Evolutionary conservation across 805 yeast species (phyloP).

Genomic region (Diddensiella caesifluorescens): DNA sequence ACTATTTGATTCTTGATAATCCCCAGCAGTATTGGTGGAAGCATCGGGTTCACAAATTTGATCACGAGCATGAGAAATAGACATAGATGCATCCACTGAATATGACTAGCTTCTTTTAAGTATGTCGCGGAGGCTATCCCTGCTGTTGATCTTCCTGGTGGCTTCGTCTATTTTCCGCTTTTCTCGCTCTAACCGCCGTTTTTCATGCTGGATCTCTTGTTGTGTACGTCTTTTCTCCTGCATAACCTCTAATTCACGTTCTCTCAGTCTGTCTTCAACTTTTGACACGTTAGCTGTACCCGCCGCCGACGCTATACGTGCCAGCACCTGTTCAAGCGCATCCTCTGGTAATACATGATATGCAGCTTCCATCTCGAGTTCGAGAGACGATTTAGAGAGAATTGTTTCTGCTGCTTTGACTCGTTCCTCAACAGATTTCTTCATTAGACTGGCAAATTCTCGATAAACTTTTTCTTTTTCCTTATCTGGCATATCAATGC

Average conservation of each 20-base stretch:
- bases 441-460: slow-evolving; percentile 27
- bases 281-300: not conserved
- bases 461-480: slow-evolving; percentile 38
- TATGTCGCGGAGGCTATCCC: not conserved
- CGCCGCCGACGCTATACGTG: not conserved
- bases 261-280: not conserved
- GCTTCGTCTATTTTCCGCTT: slow-evolving; percentile 6
- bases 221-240: not conserved
- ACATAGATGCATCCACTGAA: not conserved
- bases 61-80: not conserved
- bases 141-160: slow-evolving; percentile 6
- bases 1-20: slow-evolving; percentile 18
- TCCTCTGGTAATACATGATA: slow-evolving; percentile 5
- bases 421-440: slow-evolving; percentile 20
- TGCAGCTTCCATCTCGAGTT: slow-evolving; percentile 7
- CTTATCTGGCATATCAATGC: slow-evolving; percentile 30
- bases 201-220: not conserved
- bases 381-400: not conserved
- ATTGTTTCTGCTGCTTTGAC: slow-evolving; percentile 20
- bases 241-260: not conserved
- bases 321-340: not conserved
- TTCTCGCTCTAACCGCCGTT: not conserved
- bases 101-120: not conserved
- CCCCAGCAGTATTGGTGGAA: slow-evolving; percentile 22
- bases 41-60: slow-evolving; percentile 16